These are phyloP conservation scores for Corylus avellana DNA, from an alignment of 306 rosid species.

Conservation along the genomic window DNA sequence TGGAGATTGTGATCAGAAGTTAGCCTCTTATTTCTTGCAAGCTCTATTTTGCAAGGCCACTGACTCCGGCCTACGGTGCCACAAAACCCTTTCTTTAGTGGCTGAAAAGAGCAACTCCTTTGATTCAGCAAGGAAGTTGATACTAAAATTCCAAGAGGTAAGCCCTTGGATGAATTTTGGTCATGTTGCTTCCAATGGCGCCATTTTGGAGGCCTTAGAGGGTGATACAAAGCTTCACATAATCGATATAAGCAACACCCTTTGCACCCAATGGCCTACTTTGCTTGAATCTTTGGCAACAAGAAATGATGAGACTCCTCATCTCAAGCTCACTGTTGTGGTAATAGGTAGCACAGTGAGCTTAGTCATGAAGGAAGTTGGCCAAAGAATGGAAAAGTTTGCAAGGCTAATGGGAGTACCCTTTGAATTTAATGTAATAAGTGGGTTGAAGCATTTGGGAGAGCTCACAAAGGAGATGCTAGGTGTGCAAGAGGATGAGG, in stretches of 20 bases:
- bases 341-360: constrained; percentile 26
- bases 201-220: constrained; percentile 76
- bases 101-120: constrained; percentile 66
- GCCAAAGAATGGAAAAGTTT: constrained; percentile 89
- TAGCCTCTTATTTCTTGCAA: constrained; percentile 73
- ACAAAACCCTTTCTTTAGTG: constrained; percentile 55
- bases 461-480: constrained; percentile 58
- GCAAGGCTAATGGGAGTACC: constrained; percentile 94
- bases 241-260: constrained; percentile 72
- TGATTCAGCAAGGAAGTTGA: constrained; percentile 62
- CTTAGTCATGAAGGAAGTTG: constrained; percentile 67
- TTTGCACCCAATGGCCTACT: constrained; percentile 89
- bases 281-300: constrained; percentile 77
- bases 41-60: constrained; percentile 82
- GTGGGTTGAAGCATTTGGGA: constrained; percentile 35
- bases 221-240: constrained; percentile 72
- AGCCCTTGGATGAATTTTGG: constrained; percentile 94
- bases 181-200: constrained; percentile 86
- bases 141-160: constrained; percentile 79
- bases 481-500: constrained; percentile 62
- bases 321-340: constrained; percentile 63
- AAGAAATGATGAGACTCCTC: constrained; percentile 77
- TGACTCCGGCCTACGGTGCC: constrained; percentile 56
- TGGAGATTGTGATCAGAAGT: constrained; percentile 78
- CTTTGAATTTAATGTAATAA: constrained; percentile 60